These are phyloP conservation scores for Populus hybrid DNA, from an alignment of 441 rosid species.

Conservation along the genomic window DNA sequence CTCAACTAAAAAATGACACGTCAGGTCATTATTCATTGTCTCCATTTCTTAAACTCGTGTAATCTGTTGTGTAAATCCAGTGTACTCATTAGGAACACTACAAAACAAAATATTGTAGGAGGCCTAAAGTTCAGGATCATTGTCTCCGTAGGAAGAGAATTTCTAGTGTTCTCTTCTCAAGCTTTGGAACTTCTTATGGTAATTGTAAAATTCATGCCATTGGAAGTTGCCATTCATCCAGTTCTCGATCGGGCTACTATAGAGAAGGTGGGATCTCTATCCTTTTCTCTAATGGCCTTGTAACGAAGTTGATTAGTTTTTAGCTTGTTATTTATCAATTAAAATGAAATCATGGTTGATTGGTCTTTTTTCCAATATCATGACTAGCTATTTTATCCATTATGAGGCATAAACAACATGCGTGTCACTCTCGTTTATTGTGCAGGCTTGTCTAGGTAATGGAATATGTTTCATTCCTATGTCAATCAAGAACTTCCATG, in stretches of 20 bases:
- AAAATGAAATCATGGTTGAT: neutral
- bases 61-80: neutral
- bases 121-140: neutral
- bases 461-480: neutral
- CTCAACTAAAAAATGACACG: too few relatives aligned
- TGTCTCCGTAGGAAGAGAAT: neutral
- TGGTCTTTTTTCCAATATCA: neutral
- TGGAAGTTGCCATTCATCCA: neutral
- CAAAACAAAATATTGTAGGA: neutral
- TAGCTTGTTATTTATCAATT: neutral
- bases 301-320: too few relatives aligned
- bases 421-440: neutral
- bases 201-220: neutral
- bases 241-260: neutral
- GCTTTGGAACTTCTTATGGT: conserved; percentile 1
- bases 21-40: neutral
- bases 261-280: neutral
- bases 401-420: neutral
- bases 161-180: neutral
- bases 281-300: neutral
- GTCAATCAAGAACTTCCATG: neutral
- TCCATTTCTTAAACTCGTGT: neutral
- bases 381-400: neutral
- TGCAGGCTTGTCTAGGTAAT: conserved; percentile 1
- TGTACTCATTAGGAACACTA: neutral